These are phyloP conservation scores for Colletotrichum costaricense DNA, from an alignment of 2,329 filamentous ascomycete genomes.

Conservation along the genomic window DNA sequence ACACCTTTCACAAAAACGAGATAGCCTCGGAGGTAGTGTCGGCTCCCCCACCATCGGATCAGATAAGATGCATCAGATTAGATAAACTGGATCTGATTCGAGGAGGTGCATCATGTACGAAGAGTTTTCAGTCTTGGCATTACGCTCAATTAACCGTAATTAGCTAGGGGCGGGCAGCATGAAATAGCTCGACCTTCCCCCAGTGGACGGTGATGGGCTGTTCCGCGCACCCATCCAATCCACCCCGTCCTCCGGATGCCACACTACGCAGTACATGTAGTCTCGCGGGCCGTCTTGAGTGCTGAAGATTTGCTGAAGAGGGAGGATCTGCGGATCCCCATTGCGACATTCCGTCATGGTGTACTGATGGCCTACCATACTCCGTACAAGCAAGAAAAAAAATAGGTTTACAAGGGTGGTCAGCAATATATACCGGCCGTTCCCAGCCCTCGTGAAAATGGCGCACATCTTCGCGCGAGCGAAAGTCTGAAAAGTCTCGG, in stretches of 20 bases:
- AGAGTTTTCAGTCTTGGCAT: conserved; percentile 23
- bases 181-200: not conserved
- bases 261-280: not conserved
- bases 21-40: conserved; percentile 13
- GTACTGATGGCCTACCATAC: not conserved
- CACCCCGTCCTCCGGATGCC: not conserved
- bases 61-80: conserved; percentile 35
- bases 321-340: not conserved
- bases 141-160: conserved; percentile 2
- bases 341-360: not conserved
- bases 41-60: not conserved
- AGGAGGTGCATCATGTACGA: conserved; percentile 7
- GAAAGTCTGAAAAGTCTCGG: not conserved
- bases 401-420: not conserved
- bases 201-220: not conserved
- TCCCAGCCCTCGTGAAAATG: conserved; percentile 20
- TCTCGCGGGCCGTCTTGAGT: not conserved
- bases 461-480: not conserved
- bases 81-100: conserved; percentile 18
- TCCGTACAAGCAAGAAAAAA: not conserved
- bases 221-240: not conserved
- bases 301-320: not conserved
- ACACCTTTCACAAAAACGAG: not conserved
- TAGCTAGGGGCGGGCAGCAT: conserved; percentile 1
- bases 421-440: not conserved